Percentiles rank a stretch among this genome's conserved stretches.
phyloP scores from a whole-genome alignment of 805 yeast species.

The Candida orba region DNA sequence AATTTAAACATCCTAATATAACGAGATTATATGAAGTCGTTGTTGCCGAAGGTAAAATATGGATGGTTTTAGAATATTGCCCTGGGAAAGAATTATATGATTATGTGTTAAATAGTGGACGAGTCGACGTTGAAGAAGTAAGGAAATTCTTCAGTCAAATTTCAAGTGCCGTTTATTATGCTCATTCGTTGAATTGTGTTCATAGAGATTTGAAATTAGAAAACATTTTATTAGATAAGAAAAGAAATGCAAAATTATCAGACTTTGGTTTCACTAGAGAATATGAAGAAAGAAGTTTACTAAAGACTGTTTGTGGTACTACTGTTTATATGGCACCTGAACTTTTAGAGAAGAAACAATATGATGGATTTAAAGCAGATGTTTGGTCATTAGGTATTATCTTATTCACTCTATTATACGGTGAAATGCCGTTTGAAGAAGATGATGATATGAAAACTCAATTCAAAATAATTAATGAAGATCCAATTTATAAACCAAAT shows the following conservation, averaged over 20 bases:
- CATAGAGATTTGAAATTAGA: constrained; percentile 85
- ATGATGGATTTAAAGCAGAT: constrained; percentile 77
- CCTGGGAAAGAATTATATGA: constrained; percentile 74
- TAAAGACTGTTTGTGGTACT: constrained; percentile 90
- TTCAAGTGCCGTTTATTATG: constrained; percentile 51
- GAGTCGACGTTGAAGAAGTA: constrained; percentile 45
- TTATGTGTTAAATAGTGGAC: constrained; percentile 45
- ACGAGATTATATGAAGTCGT: constrained; percentile 82
- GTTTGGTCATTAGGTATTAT: constrained; percentile 92
- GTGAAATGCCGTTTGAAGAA: constrained; percentile 89
- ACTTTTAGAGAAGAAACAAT: constrained; percentile 56
- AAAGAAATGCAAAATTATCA: constrained; percentile 62
- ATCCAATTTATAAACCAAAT: constrained; percentile 48
- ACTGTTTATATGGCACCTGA: constrained; percentile 98
- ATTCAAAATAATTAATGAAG: constrained; percentile 51
- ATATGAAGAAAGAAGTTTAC: constrained; percentile 42
- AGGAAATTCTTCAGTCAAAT: constrained; percentile 56
- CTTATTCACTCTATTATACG: constrained; percentile 74
- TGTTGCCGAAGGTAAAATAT: constrained; percentile 69
- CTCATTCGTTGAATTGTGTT: constrained; percentile 69
- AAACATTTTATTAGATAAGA: constrained; percentile 56
- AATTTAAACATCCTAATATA: constrained; percentile 76
- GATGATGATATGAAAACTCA: constrained; percentile 60
- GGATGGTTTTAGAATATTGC: constrained; percentile 89
- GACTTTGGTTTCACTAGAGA: constrained; percentile 96